phyloP scores from a whole-genome alignment of 2,329 filamentous ascomycete species.

The Atkinsonella texensis region DNA sequence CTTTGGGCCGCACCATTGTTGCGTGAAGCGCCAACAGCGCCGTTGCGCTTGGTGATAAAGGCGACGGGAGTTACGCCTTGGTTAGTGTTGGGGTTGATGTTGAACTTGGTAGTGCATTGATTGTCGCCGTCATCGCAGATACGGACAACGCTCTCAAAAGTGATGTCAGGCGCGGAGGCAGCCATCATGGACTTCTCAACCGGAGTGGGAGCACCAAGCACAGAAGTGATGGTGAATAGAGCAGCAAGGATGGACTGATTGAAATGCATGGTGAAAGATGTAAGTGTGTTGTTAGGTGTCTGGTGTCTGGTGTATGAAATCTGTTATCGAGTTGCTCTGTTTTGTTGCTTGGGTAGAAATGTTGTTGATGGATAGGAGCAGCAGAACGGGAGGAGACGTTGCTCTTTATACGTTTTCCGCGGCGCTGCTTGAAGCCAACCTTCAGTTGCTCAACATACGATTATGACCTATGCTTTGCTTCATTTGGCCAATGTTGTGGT shows the following conservation, averaged over 20 bases:
- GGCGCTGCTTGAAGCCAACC: background rate
- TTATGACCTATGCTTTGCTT: no score
- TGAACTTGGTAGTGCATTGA: slow-evolving; percentile 32
- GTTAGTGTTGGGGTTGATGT: slow-evolving; percentile 20
- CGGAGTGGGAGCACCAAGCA: slow-evolving; percentile 23
- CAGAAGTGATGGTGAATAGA: slow-evolving; percentile 23
- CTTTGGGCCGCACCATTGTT: slow-evolving; percentile 26
- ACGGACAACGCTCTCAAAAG: slow-evolving; percentile 27
- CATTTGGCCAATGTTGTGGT: background rate
- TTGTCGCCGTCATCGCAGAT: slow-evolving; percentile 26
- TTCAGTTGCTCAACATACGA: background rate
- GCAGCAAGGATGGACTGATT: slow-evolving; percentile 25
- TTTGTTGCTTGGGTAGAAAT: no score
- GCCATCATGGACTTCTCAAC: slow-evolving; percentile 28
- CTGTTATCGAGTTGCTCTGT: background rate
- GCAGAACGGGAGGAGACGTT: background rate
- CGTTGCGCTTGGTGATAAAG: slow-evolving; percentile 23
- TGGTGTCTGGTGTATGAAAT: background rate
- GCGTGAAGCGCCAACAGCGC: slow-evolving; percentile 16
- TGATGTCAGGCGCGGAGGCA: slow-evolving; percentile 24
- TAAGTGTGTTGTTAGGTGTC: background rate
- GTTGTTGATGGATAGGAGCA: background rate
- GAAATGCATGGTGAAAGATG: slow-evolving; percentile 28
- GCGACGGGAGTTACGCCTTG: slow-evolving; percentile 20
- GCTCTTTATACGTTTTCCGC: background rate